Evolutionary conservation across 2,329 filamentous ascomycete genomes (phyloP).

Genomic region (Ceratocystis variospora): DNA sequence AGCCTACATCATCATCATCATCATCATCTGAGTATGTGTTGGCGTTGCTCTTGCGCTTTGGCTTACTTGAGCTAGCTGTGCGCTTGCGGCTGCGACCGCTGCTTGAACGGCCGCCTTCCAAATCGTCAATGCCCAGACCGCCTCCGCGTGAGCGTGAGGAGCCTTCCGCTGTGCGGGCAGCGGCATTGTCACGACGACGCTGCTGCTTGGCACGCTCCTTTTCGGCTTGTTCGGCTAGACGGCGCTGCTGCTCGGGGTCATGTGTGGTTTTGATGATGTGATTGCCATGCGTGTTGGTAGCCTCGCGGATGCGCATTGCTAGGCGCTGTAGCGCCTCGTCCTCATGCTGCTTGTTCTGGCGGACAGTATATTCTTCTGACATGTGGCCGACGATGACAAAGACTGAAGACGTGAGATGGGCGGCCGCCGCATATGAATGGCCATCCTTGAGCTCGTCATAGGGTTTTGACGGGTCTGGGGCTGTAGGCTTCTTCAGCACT

Average conservation of each 20-base stretch:
- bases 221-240: constrained; percentile 58
- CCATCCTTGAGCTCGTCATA: constrained; percentile 57
- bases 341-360: constrained; percentile 51
- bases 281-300: constrained; percentile 42
- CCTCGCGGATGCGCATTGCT: constrained; percentile 51
- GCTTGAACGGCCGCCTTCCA: constrained; percentile 46
- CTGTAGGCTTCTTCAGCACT: constrained; percentile 54
- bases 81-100: constrained; percentile 40
- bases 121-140: constrained; percentile 52
- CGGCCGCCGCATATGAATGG: constrained; percentile 62
- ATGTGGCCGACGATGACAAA: constrained; percentile 64
- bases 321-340: constrained; percentile 59
- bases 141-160: constrained; percentile 36
- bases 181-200: constrained; percentile 53
- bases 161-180: constrained; percentile 47
- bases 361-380: constrained; percentile 56
- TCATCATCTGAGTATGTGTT: constrained; percentile 41
- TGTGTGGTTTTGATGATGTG: constrained; percentile 57
- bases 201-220: constrained; percentile 57
- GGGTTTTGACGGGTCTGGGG: constrained; percentile 43
- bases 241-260: constrained; percentile 63
- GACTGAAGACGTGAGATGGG: constrained; percentile 52
- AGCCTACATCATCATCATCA: constrained; percentile 55
- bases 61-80: constrained; percentile 34
- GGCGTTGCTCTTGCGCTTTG: constrained; percentile 44